phyloP scores from a whole-genome alignment of 2,329 filamentous ascomycete genomes.

The Colletotrichum graminicola region DNA sequence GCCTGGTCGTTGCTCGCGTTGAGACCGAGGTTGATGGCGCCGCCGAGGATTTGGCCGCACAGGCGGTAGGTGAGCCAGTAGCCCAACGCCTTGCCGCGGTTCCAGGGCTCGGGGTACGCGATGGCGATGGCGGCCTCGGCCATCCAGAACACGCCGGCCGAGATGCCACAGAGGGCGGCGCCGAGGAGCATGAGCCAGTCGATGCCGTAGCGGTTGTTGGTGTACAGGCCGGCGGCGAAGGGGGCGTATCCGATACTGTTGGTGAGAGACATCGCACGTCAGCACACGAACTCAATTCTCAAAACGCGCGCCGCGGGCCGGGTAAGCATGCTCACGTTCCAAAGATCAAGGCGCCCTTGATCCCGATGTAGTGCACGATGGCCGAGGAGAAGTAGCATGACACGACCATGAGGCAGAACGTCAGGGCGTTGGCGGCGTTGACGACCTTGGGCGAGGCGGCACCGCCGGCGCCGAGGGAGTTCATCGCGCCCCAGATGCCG shows the following conservation, averaged over 20 bases:
- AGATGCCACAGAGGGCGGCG: conserved; percentile 76
- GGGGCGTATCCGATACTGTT: conserved; percentile 74
- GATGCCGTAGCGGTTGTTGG: conserved; percentile 76
- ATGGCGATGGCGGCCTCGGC: conserved; percentile 80
- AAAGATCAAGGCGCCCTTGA: conserved; percentile 78
- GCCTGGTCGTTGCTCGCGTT: conserved; percentile 69
- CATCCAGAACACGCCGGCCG: conserved; percentile 81
- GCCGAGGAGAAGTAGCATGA: conserved; percentile 75
- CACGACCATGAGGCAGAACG: conserved; percentile 79
- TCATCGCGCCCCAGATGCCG: conserved; percentile 81
- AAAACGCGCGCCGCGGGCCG: not conserved
- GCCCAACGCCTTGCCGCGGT: conserved; percentile 73
- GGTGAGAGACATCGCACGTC: not conserved
- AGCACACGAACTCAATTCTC: not conserved
- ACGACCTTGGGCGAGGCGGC: conserved; percentile 74
- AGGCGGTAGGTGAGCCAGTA: conserved; percentile 74
- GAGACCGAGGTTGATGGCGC: conserved; percentile 77
- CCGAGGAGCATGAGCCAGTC: conserved; percentile 79
- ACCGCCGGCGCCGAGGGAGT: conserved; percentile 78
- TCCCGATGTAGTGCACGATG: conserved; percentile 75
- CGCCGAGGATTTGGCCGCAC: conserved; percentile 76
- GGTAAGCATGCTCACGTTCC: conserved; percentile 65
- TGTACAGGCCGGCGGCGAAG: conserved; percentile 78
- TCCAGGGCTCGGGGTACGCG: conserved; percentile 77
- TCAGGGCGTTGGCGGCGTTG: conserved; percentile 78